Evolutionary conservation across 1,284 basidiomycete species (phyloP), one percentile per base, ranked within the genome.

Genomic region (Puccinia polysora): DNA sequence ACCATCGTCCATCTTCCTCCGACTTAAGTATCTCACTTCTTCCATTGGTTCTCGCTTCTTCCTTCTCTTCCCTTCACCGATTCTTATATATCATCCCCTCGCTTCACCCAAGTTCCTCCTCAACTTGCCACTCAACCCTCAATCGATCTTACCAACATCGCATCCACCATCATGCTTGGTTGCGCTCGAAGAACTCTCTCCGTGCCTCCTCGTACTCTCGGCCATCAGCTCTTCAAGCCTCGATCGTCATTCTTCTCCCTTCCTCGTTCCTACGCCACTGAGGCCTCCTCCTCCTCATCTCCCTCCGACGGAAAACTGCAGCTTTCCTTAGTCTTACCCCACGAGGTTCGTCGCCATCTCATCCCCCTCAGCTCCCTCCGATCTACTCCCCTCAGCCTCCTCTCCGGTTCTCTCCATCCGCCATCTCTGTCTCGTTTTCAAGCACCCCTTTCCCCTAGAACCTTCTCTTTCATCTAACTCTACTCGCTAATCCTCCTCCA

Each of bases 251-350:
- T 18, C 8, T 8, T 18, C 18, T 34, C 40, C 20, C 40, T 45
- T 25, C 12, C 59, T 8, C 36, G 60, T 36, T 10, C 30, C n/a
- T 72, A 72, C 38, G 69, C 69, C n/a, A 56, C 59, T 20, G 69
- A 72, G 52, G 50, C 69, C 58, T 8, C 56, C 53, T 15, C 36
- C 8, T 34, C 45, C 36, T 78, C 79, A 59, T n/a, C 56, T 10
- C 15, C 20, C 38, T 79, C 81, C 68, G 79, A 80, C 74, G 89
- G 90, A 81, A 95, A 92, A 84, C 87, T 94, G 75, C 88, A 86
- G 77, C 87, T 96, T 75, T 91, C 91, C 34, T 84, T 97, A 76
- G 89, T 89, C 75, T 86, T 96, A 73, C 93, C 94, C 73, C 92
- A 96, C 83, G 87, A 95, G 84, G 93, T 94, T 74, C 75, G 87